Base-by-base conservation (phyloP, 1,284 basidiomycete species). In the Bjerkandera adusta region DNA sequence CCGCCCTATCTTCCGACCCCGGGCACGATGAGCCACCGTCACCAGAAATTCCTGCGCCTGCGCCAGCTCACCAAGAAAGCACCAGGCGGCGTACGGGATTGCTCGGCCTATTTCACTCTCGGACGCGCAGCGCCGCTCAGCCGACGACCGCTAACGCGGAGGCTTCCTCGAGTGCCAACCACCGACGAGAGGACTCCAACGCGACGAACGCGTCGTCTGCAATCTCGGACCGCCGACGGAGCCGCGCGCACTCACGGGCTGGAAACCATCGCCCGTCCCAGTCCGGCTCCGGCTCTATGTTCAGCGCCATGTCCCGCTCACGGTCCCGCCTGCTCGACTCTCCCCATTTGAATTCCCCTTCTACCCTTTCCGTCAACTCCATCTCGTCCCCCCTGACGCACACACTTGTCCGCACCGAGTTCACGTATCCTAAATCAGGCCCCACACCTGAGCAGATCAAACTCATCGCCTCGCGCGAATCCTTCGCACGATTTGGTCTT, bases 371-470 rank as follows among this genome's bases (percentile, higher is more conserved):
- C 13, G 57, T 76, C 26, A 63, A 68, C 53, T 71, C 65, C 10
- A 79, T 79, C 48, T 76, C 75, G 11, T 53, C 75, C 6, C 77
- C 77, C 15, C 66, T 79, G 20, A 61, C 71, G 18, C 74, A 79
- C 55, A 79, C 77, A 18, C 63, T 70, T 21, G 64, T 67, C 27
- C 71, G 72, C 33, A 73, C 76, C 2, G 72, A 73, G 52, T 73
- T 79, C 43, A 65, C 67, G 49, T 76, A 70, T 51, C 77, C 77
- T 13, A 64, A 65, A 40, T 60, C 65, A 5, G 77, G 78, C 0
- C 68, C 77, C 34, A 79, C 77, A 13, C 66, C 76, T 0, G 76
- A 80, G 45, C 77, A 79, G 56, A 61, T 79, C 48, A 70, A 69
- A 53, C 63, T 79, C 46, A 69, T 79, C 46, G 68, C 71, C 35